phyloP scores from a whole-genome alignment of 768 basidiomycete species.

The Amylocystis lapponica region DNA sequence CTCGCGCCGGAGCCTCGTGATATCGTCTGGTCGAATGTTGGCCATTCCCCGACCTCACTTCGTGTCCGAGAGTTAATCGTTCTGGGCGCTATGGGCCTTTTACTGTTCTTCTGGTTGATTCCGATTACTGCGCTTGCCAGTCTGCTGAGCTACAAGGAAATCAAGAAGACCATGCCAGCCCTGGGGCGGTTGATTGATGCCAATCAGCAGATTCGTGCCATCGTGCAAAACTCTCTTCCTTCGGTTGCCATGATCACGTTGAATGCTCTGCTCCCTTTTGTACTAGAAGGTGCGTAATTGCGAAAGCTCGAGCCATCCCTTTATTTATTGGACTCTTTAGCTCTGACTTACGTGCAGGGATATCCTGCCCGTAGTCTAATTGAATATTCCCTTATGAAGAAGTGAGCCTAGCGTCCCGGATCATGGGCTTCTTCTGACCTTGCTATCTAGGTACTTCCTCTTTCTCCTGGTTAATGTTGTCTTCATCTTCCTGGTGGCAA shows the following conservation, averaged over 20 bases:
- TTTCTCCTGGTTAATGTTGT: slow-evolving; percentile 91
- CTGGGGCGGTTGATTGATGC: slow-evolving; percentile 78
- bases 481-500: slow-evolving; percentile 89
- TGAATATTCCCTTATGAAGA: slow-evolving; percentile 87
- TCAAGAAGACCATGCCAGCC: slow-evolving; percentile 87
- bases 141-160: slow-evolving; percentile 88
- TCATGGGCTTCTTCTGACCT: slow-evolving; percentile 2
- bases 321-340: slow-evolving; percentile 28
- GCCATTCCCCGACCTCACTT: slow-evolving; percentile 51
- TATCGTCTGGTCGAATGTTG: slow-evolving; percentile 91
- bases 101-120: slow-evolving; percentile 89
- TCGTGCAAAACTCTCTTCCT: slow-evolving; percentile 94
- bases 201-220: slow-evolving; percentile 72
- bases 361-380: slow-evolving; percentile 87
- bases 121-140: slow-evolving; percentile 86
- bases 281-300: slow-evolving; percentile 64
- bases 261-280: slow-evolving; percentile 84
- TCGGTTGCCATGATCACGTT: slow-evolving; percentile 85
- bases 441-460: slow-evolving; percentile 71
- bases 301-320: slow-evolving; percentile 2
- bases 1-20: slow-evolving; percentile 93
- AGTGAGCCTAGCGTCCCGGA: slow-evolving; percentile 48
- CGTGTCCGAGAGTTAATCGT: slow-evolving; percentile 70
- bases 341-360: slow-evolving; percentile 86
- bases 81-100: slow-evolving; percentile 55